These are phyloP conservation scores for Cryptococcus maquisensis DNA, from an alignment of 1,284 basidiomycete species.

Conservation along the genomic window DNA sequence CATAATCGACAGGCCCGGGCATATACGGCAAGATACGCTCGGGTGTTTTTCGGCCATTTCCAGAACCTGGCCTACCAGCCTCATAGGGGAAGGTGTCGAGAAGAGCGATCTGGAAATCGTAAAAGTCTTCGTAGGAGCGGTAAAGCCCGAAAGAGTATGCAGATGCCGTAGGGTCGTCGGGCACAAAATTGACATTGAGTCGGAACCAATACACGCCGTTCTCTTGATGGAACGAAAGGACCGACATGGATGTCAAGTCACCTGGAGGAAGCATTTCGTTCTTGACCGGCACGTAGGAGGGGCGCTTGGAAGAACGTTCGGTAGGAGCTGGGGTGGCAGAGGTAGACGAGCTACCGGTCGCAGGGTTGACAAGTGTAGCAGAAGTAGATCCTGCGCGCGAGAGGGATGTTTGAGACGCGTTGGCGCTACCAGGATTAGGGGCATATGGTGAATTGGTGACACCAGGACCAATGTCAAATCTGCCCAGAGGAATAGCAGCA, in stretches of 20 bases:
- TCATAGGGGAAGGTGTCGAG: constrained; percentile 82
- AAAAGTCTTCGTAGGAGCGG: constrained; percentile 96
- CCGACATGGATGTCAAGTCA: constrained; percentile 78
- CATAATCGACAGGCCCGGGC: constrained; percentile 78
- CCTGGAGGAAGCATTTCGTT: constrained; percentile 63
- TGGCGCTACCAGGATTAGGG: constrained; percentile 15
- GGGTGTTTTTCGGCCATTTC: constrained; percentile 39
- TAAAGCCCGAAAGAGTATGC: constrained; percentile 84
- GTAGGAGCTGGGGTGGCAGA: constrained; percentile 6
- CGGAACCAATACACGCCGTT: constrained; percentile 98
- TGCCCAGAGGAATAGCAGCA: constrained; percentile 88
- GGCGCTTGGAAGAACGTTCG: neutral
- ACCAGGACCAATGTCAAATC: constrained; percentile 63
- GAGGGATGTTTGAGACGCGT: constrained; percentile 19
- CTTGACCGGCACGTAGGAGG: constrained; percentile 34
- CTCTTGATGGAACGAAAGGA: constrained; percentile 95
- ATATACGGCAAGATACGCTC: constrained; percentile 86
- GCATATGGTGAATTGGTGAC: constrained; percentile 43
- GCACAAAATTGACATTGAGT: constrained; percentile 80
- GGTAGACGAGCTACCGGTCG: constrained; percentile 7
- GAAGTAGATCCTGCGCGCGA: constrained; percentile 29
- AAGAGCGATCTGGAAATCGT: constrained; percentile 90
- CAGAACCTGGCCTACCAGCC: constrained; percentile 62
- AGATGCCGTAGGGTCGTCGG: constrained; percentile 61
- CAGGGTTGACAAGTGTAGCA: constrained; percentile 11